Conservation (phyloP, 176 grass and related monocot species). For the Rhynchospora pubera region DNA sequence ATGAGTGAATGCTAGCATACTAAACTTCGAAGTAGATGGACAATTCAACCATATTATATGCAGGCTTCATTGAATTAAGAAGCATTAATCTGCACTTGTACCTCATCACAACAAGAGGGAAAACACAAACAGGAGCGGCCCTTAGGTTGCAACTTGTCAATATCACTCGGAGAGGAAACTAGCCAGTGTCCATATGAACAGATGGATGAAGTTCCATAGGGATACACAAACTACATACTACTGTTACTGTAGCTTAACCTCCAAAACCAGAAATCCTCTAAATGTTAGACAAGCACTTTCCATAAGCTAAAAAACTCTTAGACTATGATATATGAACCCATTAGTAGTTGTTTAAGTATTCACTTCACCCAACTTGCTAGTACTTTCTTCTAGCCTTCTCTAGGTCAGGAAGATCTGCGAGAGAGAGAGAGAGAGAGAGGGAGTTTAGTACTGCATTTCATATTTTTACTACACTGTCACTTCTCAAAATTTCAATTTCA, state of each 20-base stretch:
- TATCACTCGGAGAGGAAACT: background rate
- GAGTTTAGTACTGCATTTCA: background rate
- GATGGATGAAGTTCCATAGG: background rate
- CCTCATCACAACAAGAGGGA: background rate
- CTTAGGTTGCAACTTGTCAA: background rate
- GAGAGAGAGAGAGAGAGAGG: slow-evolving; percentile 8
- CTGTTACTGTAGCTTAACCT: background rate
- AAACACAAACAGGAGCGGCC: no score
- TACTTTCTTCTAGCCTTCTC: slow-evolving; percentile 87
- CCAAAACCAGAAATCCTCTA: background rate
- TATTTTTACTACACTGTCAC: background rate
- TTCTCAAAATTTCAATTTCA: background rate
- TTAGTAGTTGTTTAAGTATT: background rate
- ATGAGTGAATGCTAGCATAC: background rate
- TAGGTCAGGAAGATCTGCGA: slow-evolving; percentile 94
- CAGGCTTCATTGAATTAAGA: background rate
- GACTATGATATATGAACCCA: background rate
- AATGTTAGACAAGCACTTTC: background rate
- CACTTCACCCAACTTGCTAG: background rate
- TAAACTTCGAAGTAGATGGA: background rate
- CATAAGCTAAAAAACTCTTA: background rate
- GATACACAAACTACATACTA: background rate
- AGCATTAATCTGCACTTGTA: background rate
- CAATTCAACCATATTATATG: background rate
- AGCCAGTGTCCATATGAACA: background rate